These are phyloP conservation scores for Cercospora sp. DNA, from an alignment of 2,329 filamentous ascomycete genomes.

Conservation along the genomic window DNA sequence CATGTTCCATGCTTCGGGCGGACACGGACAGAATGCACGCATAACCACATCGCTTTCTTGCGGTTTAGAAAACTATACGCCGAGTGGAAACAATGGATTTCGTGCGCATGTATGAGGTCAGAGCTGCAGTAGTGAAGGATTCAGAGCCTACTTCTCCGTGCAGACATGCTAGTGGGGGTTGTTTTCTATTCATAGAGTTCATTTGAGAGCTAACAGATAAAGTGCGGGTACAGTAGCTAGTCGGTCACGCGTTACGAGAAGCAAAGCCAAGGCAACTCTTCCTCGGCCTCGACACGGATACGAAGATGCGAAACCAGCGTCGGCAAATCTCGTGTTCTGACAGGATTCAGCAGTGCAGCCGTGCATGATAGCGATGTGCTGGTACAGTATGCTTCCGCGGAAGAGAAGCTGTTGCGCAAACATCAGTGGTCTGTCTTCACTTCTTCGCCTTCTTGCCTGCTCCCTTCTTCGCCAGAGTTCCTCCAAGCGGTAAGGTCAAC, in stretches of 20 bases:
- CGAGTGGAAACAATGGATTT: not conserved
- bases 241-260: not conserved
- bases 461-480: not conserved
- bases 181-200: not conserved
- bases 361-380: not conserved
- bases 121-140: not conserved
- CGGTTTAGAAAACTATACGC: not conserved
- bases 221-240: not conserved
- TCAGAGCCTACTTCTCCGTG: not conserved
- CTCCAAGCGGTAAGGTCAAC: conserved; percentile 14
- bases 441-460: conserved; percentile 10
- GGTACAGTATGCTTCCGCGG: not conserved
- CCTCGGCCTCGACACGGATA: not conserved
- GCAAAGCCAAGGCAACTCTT: not conserved
- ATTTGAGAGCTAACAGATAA: not conserved
- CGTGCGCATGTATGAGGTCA: not conserved
- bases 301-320: not conserved
- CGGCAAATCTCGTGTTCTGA: not conserved
- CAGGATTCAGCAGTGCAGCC: not conserved
- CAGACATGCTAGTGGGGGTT: not conserved
- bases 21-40: not conserved
- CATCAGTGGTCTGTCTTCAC: not conserved
- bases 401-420: not conserved
- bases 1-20: not conserved
- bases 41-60: not conserved